Base-by-base conservation (phyloP, 768 basidiomycete species). In the Rhizopogon vesiculosus region DNA sequence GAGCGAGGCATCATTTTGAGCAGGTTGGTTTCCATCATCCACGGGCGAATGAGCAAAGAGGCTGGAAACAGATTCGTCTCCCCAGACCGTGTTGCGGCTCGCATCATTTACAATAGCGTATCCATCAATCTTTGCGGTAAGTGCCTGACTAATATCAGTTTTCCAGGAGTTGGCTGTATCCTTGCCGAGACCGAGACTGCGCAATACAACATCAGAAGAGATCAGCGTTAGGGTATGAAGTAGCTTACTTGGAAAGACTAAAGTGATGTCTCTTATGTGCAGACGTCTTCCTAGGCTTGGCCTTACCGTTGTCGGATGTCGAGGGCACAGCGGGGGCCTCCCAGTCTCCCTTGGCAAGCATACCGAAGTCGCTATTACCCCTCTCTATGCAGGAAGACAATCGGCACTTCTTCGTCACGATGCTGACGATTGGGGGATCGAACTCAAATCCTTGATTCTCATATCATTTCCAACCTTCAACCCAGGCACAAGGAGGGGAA, bases 401-500 rank as follows among this genome's bases (percentile, higher is more conserved):
- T n/a, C 19, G 48, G 19, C 33, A 35, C 63, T 66, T 72, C 33
- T 75, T 78, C 2, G 60, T 66, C 69, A 65, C 76, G 71, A 60
- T 64, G 48, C 63, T 65, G 33, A 54, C 59, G 45, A 61, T 38
- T 1, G 77, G 75, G 18, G 77, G 74, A 10, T 72, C 73, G 19
- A 49, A 49, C n/a, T 75, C 69, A 44, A 76, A 29, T 77, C 73
- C 54, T 73, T 78, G 64, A 85, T 78, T 67, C 71, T 79, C 72
- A 86, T 77, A 45, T 81, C 76, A 8, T 73, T 64, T 35, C 85
- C 81, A 51, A 86, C 72, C 50, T 73, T 84, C 35, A 88, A 72
- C 4, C 85, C 86, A 9, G 86, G 86, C 45, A 88, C 78, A 33
- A 88, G 79, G 29, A 86, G 69, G 12, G 86, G 87, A 3, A 89